A percentile compares a stretch with the other conserved stretches of the same genome.
Conservation (phyloP, 345 rosid genomes). For the Populus ilicifolia region DNA sequence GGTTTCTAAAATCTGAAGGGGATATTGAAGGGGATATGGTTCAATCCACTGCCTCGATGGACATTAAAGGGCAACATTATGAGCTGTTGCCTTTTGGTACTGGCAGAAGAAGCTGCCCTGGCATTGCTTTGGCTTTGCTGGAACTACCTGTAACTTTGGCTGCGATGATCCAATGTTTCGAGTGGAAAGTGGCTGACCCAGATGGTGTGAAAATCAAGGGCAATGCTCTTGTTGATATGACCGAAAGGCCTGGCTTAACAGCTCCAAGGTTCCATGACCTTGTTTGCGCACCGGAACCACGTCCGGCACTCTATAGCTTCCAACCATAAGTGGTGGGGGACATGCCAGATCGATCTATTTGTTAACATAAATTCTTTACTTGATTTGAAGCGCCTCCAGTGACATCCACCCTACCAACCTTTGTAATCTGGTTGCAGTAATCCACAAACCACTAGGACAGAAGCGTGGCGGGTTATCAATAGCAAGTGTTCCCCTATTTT, state of each 20-base stretch:
- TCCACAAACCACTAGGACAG: no score
- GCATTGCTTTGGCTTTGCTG: slow-evolving; percentile 39
- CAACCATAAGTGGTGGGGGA: no score
- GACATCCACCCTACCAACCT: no score
- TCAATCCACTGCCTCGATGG: background rate
- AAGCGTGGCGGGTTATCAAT: no score
- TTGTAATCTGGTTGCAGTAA: no score
- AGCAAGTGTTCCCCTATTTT: no score
- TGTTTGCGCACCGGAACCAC: slow-evolving; percentile 28
- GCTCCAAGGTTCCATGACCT: slow-evolving; percentile 39
- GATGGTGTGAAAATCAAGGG: background rate
- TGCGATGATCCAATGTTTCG: slow-evolving; percentile 47
- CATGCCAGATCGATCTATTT: no score
- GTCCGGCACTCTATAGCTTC: background rate
- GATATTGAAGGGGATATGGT: no score
- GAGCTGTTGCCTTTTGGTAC: slow-evolving; percentile 46
- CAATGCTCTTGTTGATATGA: slow-evolving; percentile 25
- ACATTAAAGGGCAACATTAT: slow-evolving; percentile 37
- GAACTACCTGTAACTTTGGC: slow-evolving; percentile 29
- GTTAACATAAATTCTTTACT: no score
- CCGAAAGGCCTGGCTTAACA: slow-evolving; percentile 40
- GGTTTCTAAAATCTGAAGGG: slow-evolving; percentile 17
- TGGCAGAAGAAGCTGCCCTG: slow-evolving; percentile 49
- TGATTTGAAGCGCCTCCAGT: no score
- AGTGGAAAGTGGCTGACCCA: slow-evolving; percentile 23